Evolutionary conservation across 129 eudicot species (phyloP).

Genomic region (Flaveria trinervia): DNA sequence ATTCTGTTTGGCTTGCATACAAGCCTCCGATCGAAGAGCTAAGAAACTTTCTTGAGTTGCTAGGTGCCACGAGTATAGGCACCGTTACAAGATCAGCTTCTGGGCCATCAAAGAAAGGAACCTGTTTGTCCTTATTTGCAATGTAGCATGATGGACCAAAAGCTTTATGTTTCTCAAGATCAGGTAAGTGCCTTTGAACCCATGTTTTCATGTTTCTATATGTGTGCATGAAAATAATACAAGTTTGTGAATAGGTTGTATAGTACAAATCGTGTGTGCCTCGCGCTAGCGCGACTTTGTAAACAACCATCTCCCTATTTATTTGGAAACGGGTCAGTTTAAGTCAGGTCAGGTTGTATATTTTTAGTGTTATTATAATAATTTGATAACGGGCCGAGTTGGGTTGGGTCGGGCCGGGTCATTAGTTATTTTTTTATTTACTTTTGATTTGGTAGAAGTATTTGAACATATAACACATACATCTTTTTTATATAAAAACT

Average conservation of each 20-base stretch:
- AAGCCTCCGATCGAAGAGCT: conserved; percentile 69
- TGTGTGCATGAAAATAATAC: neutral
- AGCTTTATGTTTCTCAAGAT: conserved; percentile 67
- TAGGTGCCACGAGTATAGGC: conserved; percentile 67
- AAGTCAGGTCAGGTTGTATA: too few relatives aligned
- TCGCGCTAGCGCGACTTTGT: too few relatives aligned
- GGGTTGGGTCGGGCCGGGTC: conserved; percentile 23
- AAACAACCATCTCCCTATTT: too few relatives aligned
- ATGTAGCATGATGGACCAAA: conserved; percentile 73
- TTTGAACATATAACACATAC: neutral
- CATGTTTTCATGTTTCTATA: neutral
- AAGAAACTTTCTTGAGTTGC: conserved; percentile 62
- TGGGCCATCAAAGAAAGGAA: conserved; percentile 65
- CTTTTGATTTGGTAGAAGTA: conserved; percentile 32
- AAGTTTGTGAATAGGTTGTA: too few relatives aligned
- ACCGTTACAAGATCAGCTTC: conserved; percentile 48
- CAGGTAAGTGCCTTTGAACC: conserved; percentile 37
- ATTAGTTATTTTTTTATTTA: neutral
- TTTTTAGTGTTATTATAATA: conserved; percentile 18
- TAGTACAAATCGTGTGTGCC: too few relatives aligned
- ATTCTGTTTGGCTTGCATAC: conserved; percentile 36
- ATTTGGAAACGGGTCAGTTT: too few relatives aligned
- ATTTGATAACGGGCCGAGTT: conserved; percentile 18
- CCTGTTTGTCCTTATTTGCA: conserved; percentile 67
- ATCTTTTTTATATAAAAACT: neutral